phyloP scores from a whole-genome alignment of 306 rosid genomes.

The Trifolium pratense region DNA sequence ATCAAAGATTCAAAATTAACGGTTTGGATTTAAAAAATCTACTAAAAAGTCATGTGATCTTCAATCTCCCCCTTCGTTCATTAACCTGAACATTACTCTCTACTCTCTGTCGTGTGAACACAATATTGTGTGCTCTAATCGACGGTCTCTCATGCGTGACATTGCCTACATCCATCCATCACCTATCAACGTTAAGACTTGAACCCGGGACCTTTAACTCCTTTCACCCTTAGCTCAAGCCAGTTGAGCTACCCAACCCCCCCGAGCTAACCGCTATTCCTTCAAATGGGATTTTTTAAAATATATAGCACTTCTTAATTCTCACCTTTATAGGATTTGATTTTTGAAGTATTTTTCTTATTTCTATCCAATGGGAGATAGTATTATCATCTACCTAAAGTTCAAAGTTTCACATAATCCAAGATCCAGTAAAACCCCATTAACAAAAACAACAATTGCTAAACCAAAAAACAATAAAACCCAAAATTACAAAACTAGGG shows the following conservation, averaged over 20 bases:
- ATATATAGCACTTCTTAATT: too few relatives aligned
- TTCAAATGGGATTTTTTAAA: too few relatives aligned
- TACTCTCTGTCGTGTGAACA: background rate
- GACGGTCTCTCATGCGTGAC: background rate
- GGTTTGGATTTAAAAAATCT: background rate
- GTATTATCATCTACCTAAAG: background rate
- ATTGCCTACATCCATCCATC: background rate
- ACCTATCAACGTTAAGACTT: background rate
- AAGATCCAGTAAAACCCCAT: background rate
- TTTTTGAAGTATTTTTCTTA: background rate
- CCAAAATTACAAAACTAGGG: constrained; percentile 13
- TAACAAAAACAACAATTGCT: background rate
- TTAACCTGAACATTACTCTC: background rate
- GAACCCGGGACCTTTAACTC: too few relatives aligned
- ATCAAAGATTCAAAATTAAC: background rate
- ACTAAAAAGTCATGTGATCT: background rate
- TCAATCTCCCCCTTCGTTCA: background rate
- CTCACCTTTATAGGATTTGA: background rate
- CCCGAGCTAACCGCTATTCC: background rate
- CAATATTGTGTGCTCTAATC: background rate
- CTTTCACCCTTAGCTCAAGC: too few relatives aligned
- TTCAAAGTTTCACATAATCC: constrained; percentile 5
- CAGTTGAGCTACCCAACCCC: too few relatives aligned
- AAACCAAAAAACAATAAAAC: background rate
- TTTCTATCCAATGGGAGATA: background rate